Percentiles rank a stretch among this genome's conserved stretches.
Evolutionary conservation across 257 asterid species (phyloP).

Genomic region (Lycium barbarum): DNA sequence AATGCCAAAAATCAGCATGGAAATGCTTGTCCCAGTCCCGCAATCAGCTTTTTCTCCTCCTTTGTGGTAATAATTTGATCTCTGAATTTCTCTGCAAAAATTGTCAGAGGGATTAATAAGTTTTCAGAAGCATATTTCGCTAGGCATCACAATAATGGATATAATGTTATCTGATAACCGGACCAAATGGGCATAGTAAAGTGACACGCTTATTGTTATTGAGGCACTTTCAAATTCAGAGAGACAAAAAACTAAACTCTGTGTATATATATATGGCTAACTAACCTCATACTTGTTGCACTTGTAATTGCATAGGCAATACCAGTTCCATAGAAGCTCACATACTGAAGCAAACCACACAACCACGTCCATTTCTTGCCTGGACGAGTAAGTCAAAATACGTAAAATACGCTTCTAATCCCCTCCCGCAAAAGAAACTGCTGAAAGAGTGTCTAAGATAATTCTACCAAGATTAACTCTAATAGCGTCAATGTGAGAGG

Average conservation of each 20-base stretch:
- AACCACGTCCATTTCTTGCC: slow-evolving; percentile 42
- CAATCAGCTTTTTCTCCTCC: slow-evolving; percentile 63
- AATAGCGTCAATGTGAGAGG: slow-evolving; percentile 70
- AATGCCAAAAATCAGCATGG: slow-evolving; percentile 61
- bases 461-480: slow-evolving; percentile 42
- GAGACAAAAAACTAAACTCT: neutral
- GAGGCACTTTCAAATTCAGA: neutral
- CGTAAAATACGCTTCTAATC: neutral
- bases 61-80: slow-evolving; percentile 74
- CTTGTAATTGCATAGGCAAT: slow-evolving; percentile 44
- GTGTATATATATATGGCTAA: neutral
- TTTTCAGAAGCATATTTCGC: neutral
- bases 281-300: slow-evolving; percentile 52
- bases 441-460: neutral
- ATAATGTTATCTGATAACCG: neutral
- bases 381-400: slow-evolving; percentile 32
- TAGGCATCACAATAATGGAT: neutral
- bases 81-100: slow-evolving; percentile 72
- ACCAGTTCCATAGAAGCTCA: slow-evolving; percentile 36
- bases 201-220: neutral
- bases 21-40: slow-evolving; percentile 47
- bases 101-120: neutral
- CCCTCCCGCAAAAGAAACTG: neutral
- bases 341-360: slow-evolving; percentile 42
- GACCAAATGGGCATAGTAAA: neutral